phyloP scores from a whole-genome alignment of 257 asterid genomes.

The Solanum bulbocastanum region DNA sequence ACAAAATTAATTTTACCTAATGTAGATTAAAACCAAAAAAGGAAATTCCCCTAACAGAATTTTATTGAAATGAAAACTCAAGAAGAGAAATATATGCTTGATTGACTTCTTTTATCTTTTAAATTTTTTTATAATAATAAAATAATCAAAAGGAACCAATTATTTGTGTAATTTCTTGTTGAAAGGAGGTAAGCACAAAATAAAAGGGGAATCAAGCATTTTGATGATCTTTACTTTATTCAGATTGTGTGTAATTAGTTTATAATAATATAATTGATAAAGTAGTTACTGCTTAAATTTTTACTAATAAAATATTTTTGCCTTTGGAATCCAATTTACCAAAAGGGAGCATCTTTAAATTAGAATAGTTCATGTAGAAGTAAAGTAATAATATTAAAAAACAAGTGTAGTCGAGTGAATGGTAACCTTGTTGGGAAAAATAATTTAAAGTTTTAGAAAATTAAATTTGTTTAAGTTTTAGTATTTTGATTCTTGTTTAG shows the following conservation, averaged over 20 bases:
- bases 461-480: neutral
- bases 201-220: conserved; percentile 27
- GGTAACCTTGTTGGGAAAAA: neutral
- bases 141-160: neutral
- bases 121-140: neutral
- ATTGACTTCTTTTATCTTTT: neutral
- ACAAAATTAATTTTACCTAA: neutral
- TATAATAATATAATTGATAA: conserved; percentile 9
- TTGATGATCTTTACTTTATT: conserved; percentile 14
- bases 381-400: neutral
- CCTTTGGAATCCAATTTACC: conserved; percentile 28
- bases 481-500: neutral
- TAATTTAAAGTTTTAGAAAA: neutral
- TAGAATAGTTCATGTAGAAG: neutral
- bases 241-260: neutral
- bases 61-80: neutral
- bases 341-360: conserved; percentile 1
- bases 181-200: conserved; percentile 6
- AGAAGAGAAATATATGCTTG: neutral
- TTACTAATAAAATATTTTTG: neutral
- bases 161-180: conserved; percentile 3
- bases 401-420: neutral
- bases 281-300: neutral
- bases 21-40: neutral
- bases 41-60: neutral